Base-by-base conservation (phyloP, 208 protist genomes). In the Spongospora subterranea region DNA sequence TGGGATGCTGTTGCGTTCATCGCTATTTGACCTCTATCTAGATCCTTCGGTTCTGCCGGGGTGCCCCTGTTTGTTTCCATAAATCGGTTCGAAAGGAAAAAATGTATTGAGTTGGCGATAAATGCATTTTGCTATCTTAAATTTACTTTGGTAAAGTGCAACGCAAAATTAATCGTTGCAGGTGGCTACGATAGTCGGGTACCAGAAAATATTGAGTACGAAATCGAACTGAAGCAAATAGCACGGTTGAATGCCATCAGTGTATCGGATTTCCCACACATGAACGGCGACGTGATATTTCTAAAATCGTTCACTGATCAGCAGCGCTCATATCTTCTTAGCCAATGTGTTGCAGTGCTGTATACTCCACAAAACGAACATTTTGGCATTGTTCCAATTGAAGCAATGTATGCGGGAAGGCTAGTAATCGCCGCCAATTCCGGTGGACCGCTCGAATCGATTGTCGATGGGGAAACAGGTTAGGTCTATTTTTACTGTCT, bases 71-170 rank as follows among this genome's bases (percentile, higher is more conserved):
- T 99, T 41, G 93, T 99, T 11, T 99, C 97, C 32, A 97, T 99
- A 60, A 99, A 99, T 92, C 95, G 98, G 40, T 99, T 98, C 94
- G 98, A 99, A 94, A 92, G 95, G 0, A 99, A 99, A 93, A 99
- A 99, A 93, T 97, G 98, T 91, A 82, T 99, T 11, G 77, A 88
- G 60, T 93, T 99, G 0, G 97, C 88, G 50, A 64, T 46, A 53
- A 0, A 60, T 38, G 46, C 35, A 35, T 88, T 65, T 17, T 35
- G 32, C 20, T 35, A 89, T 35, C 35, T 65, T 13, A 32, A 6
- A 38, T 46, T 35, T 35, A n/a, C 0, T 6, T 41, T 13, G 6
- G 29, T 17, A 13, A 6, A 64, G 13, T 11, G 0, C 39, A 38
- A 6, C 40, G 41, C 77, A 11, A 88, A 92, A 24, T 64, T 96